Percentiles rank a stretch among this genome's conserved stretches.
Evolutionary conservation across 371 early-diverging fungal species (phyloP).

Genomic region (Haplosporangium sp.): DNA sequence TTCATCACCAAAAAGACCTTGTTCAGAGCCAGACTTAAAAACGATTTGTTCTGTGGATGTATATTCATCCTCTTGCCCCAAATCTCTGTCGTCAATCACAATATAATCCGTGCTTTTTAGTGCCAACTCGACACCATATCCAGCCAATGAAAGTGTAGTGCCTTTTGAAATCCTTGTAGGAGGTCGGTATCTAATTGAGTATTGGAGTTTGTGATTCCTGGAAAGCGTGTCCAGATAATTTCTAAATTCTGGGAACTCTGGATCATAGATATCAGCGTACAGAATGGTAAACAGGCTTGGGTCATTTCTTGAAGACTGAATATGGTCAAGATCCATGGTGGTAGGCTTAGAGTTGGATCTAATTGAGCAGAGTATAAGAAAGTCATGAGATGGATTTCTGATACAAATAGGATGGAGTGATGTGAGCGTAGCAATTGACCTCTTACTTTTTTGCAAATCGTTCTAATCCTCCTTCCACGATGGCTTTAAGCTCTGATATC

Average conservation of each 20-base stretch:
- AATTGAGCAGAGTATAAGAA: not conserved
- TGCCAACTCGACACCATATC: slow-evolving; percentile 93
- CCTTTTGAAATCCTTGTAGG: slow-evolving; percentile 3
- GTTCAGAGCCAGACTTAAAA: slow-evolving; percentile 17
- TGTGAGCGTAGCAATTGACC: not conserved
- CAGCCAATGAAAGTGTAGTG: slow-evolving; percentile 69
- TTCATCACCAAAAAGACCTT: slow-evolving; percentile 43
- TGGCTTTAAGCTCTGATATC: slow-evolving; percentile 55
- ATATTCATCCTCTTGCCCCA: slow-evolving; percentile 53
- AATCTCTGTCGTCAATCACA: slow-evolving; percentile 89
- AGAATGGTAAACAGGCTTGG: slow-evolving; percentile 48
- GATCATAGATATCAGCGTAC: slow-evolving; percentile 65
- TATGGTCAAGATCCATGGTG: slow-evolving; percentile 50
- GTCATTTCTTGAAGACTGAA: slow-evolving; percentile 60
- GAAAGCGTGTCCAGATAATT: slow-evolving; percentile 50
- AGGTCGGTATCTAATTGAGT: slow-evolving; percentile 70
- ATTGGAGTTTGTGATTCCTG: slow-evolving; percentile 51
- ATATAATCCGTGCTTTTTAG: slow-evolving; percentile 96
- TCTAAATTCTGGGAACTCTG: slow-evolving; percentile 61
- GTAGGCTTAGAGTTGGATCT: slow-evolving; percentile 37
- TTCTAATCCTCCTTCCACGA: slow-evolving; percentile 27
- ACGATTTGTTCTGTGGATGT: slow-evolving; percentile 31
- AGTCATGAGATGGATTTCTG: not conserved
- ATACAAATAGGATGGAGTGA: not conserved
- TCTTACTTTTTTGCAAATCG: slow-evolving; percentile 24